Base-by-base conservation (phyloP, 352 stramenopile species). In the Saprolegnia diclina region DNA sequence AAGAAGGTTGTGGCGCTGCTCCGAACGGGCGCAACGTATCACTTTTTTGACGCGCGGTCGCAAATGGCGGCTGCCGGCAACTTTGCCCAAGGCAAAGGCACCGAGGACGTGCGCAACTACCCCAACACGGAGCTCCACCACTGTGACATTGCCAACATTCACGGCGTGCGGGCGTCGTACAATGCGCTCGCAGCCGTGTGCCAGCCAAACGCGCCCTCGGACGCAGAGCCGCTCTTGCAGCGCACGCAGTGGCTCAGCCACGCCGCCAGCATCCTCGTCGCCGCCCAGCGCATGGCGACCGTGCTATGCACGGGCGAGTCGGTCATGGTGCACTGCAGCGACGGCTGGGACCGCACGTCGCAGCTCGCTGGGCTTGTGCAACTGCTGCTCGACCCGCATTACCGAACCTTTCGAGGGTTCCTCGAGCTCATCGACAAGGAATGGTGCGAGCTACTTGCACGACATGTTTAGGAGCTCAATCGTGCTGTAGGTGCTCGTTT, bases 141-240 rank as follows among this genome's bases (percentile, higher is more conserved):
- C 77, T 97, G 98, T 85, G 98, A 98, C 63, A 97, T 99, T 74
- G 94, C 96, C 19, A 99, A 99, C 75, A 99, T 99, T 72, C 96
- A 99, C 79, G 78, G 89, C 10, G 95, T 99, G 40, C 92, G 97
- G 7, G 89, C 98, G 73, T 92, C 89, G 9, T 91, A 98, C 37
- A 75, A 94, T 71, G 91, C 90, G 62, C 56, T 99, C 5, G 83
- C 80, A 21, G 71, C 80, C 21, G 74, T 88, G 32, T 91, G 94
- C 73, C 82, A 94, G 55, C 81, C 97, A n/a, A 91, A 99, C 64
- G 97, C 96, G 69, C 92, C 96, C 32, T 78, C 73, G 11, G 79
- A 84, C 46, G 77, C 99, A 5, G 96, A 99, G 61, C 89, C 85
- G 93, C 32, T 91, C 91, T 69, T 91, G 91, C 76, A 94, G 86